Base-by-base conservation (phyloP, 805 yeast species). In the Wickerhamomyces chambardii region DNA sequence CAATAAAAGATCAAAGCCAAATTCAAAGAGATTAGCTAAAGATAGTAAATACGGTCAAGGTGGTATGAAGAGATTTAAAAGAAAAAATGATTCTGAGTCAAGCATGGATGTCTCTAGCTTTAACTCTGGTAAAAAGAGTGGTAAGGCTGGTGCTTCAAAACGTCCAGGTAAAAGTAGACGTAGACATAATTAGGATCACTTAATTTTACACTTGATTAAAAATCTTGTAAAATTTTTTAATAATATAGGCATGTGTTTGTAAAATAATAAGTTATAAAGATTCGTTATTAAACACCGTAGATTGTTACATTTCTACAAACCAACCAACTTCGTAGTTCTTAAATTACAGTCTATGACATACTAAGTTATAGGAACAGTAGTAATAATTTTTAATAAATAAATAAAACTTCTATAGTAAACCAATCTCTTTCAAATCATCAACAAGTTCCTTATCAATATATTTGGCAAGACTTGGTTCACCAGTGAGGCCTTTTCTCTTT, bases 401-500 rank as follows among this genome's bases (percentile, higher is more conserved):
- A 18, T 28, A 28, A 41, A n/a, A 35, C 37, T 11, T n/a, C n/a
- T n/a, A n/a, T n/a, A 46, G 29, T 12, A 73, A 35, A 0, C 80
- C 83, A 30, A 66, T 59, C 28, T 68, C 73, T 39, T 60, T 59
- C 45, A 86, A 56, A 42, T 72, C 70, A 7, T 63, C 61, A 43
- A 67, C 73, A 15, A 84, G 57, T 2, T 72, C 80, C 2, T 59
- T 57, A 35, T 81, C 94, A 19, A 89, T 70, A 48, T 79, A 85
- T 44, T 76, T 76, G 33, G 69, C 66, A 32, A 89, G 50, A 2
- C 68, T 66, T 16, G 85, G 84, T 40, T 81, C 94, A 12, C 79
- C 84, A 7, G 75, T 68, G 26, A 90, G 58, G 0, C 97, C 97
- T 53, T 87, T 90, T 47, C 97, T 70, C 47, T 78, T 75, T 53